A percentile compares a stretch with the other conserved stretches of the same genome.
Evolutionary conservation across 2,329 filamentous ascomycete genomes (phyloP).

Genomic region (Huntiella moniliformis): DNA sequence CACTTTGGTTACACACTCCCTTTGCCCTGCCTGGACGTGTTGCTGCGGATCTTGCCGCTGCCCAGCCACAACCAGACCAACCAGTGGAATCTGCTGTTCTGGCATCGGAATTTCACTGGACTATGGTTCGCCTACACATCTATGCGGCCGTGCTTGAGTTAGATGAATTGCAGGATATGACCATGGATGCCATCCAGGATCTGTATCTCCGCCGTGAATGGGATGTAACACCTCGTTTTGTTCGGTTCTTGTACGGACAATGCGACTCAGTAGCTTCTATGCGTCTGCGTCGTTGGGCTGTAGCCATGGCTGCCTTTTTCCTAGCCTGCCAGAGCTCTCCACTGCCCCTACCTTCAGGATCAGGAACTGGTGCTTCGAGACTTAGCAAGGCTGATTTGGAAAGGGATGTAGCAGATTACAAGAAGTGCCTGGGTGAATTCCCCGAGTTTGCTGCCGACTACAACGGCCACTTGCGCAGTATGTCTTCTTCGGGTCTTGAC

Average conservation of each 20-base stretch:
- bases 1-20: conserved; percentile 25
- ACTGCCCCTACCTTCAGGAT: neutral
- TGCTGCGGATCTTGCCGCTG: conserved; percentile 21
- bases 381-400: conserved; percentile 12
- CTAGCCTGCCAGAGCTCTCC: conserved; percentile 18
- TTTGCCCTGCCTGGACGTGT: conserved; percentile 23
- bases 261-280: conserved; percentile 30
- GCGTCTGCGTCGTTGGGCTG: conserved; percentile 38
- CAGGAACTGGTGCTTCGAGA: conserved; percentile 15
- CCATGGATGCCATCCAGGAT: conserved; percentile 41
- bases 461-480: conserved; percentile 31
- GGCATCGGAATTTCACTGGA: conserved; percentile 31
- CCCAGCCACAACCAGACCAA: conserved; percentile 12
- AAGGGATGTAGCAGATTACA: conserved; percentile 18
- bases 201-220: conserved; percentile 39
- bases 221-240: conserved; percentile 33
- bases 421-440: conserved; percentile 24
- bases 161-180: conserved; percentile 32
- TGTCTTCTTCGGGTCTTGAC: conserved; percentile 30
- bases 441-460: conserved; percentile 33
- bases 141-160: conserved; percentile 35
- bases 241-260: conserved; percentile 34
- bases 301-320: conserved; percentile 41
- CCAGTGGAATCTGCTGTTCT: conserved; percentile 15
- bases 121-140: conserved; percentile 36